Percentiles rank a stretch among this genome's conserved stretches.
Conservation (phyloP, 352 stramenopile genomes). For the Globisporangium camurandrum region DNA sequence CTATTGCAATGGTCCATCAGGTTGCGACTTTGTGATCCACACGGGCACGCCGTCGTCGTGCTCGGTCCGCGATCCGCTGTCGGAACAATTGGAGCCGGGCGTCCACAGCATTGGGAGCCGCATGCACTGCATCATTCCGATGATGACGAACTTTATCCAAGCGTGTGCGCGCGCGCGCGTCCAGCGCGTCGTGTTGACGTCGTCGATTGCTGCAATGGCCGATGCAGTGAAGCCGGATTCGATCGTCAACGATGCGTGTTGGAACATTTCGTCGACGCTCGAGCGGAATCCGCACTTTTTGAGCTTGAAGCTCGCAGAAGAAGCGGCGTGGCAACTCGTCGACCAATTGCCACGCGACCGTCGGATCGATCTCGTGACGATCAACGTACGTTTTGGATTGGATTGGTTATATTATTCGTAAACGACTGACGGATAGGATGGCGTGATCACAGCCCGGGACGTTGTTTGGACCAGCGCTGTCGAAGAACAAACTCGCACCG, state of each 20-base stretch:
- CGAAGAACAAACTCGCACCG: slow-evolving; percentile 73
- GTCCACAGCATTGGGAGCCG: slow-evolving; percentile 86
- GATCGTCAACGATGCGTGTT: slow-evolving; percentile 80
- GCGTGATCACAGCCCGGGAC: slow-evolving; percentile 45
- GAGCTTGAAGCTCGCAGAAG: slow-evolving; percentile 81
- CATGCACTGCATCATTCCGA: slow-evolving; percentile 88
- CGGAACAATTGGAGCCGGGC: slow-evolving; percentile 75
- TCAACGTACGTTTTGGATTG: slow-evolving; percentile 47
- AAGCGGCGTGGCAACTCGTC: slow-evolving; percentile 83
- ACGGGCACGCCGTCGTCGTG: slow-evolving; percentile 82
- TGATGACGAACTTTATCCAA: slow-evolving; percentile 91
- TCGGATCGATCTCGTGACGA: slow-evolving; percentile 81
- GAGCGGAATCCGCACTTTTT: slow-evolving; percentile 85
- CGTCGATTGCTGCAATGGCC: slow-evolving; percentile 80
- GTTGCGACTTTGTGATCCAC: slow-evolving; percentile 87
- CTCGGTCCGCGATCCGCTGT: slow-evolving; percentile 79
- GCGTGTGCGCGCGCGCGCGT: slow-evolving; percentile 70
- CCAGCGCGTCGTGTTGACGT: slow-evolving; percentile 81
- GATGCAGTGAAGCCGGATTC: slow-evolving; percentile 68
- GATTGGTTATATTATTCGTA: no score
- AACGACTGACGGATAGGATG: background rate
- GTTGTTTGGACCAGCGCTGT: slow-evolving; percentile 74
- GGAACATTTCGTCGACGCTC: slow-evolving; percentile 79
- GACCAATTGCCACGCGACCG: slow-evolving; percentile 77
- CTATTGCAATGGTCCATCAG: no score